A percentile compares a stretch with the other conserved stretches of the same genome.
phyloP scores from a whole-genome alignment of 352 stramenopile species.

The Peronospora farinosa region DNA sequence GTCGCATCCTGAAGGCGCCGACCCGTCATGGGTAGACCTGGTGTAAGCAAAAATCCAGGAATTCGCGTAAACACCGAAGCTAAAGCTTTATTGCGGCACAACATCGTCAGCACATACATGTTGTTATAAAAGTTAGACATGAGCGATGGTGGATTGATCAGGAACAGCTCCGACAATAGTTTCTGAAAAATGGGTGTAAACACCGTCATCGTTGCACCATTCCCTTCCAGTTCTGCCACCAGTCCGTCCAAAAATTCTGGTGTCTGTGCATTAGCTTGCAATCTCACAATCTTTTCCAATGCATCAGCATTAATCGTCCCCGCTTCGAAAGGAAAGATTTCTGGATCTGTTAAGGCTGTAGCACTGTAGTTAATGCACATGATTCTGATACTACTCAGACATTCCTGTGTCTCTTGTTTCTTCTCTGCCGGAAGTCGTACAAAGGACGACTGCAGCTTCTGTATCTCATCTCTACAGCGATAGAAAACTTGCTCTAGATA shows the following conservation, averaged over 20 bases:
- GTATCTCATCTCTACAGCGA: conserved; percentile 57
- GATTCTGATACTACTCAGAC: conserved; percentile 47
- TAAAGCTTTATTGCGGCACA: conserved; percentile 65
- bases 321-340: conserved; percentile 77
- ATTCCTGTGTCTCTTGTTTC: conserved; percentile 48
- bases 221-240: conserved; percentile 45
- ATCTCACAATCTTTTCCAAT: conserved; percentile 62
- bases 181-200: conserved; percentile 80
- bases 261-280: conserved; percentile 46
- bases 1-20: conserved; percentile 72
- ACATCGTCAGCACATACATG: conserved; percentile 52
- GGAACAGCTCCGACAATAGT: conserved; percentile 67
- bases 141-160: conserved; percentile 71
- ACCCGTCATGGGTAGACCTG: conserved; percentile 48
- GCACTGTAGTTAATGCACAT: conserved; percentile 86
- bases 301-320: conserved; percentile 60
- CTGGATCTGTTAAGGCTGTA: conserved; percentile 72
- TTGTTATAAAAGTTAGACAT: conserved; percentile 74
- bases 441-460: conserved; percentile 64
- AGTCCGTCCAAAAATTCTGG: conserved; percentile 55
- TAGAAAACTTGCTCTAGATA: conserved; percentile 80
- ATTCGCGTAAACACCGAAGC: conserved; percentile 58
- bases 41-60: conserved; percentile 62
- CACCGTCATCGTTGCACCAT: conserved; percentile 35
- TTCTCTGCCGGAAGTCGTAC: conserved; percentile 38